These are phyloP conservation scores for Panicum hallii DNA, from an alignment of 202 grass and related monocot species.

Conservation along the genomic window DNA sequence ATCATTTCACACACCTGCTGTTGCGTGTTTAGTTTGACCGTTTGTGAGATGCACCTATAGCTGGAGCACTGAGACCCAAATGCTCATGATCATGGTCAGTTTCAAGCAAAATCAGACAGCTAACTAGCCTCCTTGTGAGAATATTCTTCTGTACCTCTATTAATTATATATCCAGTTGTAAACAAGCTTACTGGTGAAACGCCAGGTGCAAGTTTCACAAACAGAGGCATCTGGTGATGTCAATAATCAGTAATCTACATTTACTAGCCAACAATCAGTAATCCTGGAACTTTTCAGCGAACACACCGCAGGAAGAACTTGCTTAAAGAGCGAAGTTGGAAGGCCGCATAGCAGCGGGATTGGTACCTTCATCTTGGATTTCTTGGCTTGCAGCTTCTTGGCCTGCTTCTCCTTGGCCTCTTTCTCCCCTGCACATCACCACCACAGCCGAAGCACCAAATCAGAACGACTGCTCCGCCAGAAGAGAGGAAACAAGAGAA, in stretches of 20 bases:
- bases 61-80: neutral
- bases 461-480: neutral
- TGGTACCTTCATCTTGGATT: slow-evolving; percentile 88
- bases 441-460: neutral
- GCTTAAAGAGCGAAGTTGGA: neutral
- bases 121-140: neutral
- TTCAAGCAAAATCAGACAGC: neutral
- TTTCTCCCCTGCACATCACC: slow-evolving; percentile 63
- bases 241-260: neutral
- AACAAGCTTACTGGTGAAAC: neutral
- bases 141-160: too few relatives aligned
- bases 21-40: neutral
- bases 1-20: neutral
- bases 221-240: neutral
- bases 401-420: slow-evolving; percentile 66
- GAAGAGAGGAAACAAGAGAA: neutral
- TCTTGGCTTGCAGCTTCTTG: slow-evolving; percentile 87
- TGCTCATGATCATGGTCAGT: neutral
- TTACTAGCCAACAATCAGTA: neutral
- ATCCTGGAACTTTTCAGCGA: neutral
- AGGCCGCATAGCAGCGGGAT: neutral
- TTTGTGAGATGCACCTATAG: neutral
- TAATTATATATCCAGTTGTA: too few relatives aligned
- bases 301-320: neutral
- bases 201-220: neutral